Percentiles rank a stretch among this genome's conserved stretches.
Evolutionary conservation across 208 protist genomes (phyloP).

Genomic region (Trichomonas tenax): DNA sequence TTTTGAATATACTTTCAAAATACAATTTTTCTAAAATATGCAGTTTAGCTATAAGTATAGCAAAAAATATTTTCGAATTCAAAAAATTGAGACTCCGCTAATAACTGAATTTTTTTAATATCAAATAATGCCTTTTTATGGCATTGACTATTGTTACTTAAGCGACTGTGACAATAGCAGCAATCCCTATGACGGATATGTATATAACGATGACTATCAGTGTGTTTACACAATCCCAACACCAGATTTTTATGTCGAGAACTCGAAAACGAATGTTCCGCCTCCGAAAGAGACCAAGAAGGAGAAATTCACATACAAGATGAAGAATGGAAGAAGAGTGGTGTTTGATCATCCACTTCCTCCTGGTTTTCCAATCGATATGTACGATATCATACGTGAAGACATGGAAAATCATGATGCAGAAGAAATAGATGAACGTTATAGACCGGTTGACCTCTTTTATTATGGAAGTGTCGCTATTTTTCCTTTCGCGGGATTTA

Average conservation of each 20-base stretch:
- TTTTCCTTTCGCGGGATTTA: not conserved
- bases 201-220: not conserved
- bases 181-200: not conserved
- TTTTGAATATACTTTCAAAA: no score
- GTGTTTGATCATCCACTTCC: not conserved
- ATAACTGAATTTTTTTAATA: not conserved
- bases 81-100: not conserved
- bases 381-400: not conserved
- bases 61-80: not conserved
- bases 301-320: not conserved
- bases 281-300: not conserved
- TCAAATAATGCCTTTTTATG: not conserved
- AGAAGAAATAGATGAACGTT: not conserved
- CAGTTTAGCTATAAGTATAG: not conserved
- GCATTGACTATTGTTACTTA: not conserved
- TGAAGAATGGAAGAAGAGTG: not conserved
- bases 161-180: not conserved
- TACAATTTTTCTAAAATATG: not conserved
- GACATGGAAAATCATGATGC: not conserved
- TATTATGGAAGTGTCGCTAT: not conserved
- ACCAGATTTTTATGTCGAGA: not conserved
- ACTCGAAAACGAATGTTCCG: not conserved
- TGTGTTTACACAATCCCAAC: not conserved
- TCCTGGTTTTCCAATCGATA: not conserved
- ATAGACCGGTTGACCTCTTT: not conserved